Conservation (phyloP, 116 monocot species). For the Phalaenopsis hybrid region DNA sequence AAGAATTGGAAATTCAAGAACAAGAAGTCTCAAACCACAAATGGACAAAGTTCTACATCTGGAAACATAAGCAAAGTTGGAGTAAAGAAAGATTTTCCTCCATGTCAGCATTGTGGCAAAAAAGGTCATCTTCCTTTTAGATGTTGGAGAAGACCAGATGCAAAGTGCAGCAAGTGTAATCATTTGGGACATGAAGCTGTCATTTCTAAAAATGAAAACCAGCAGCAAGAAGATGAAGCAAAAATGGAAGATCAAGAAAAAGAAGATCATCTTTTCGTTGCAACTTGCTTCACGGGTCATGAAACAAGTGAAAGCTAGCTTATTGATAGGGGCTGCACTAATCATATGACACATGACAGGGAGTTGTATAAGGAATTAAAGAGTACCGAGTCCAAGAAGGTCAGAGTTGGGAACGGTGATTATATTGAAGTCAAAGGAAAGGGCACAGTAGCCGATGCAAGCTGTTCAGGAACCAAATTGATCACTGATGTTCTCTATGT, state of each 20-base stretch:
- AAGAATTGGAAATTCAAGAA: too few species aligned
- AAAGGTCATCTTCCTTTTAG: too few species aligned
- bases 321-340: constrained; percentile 4
- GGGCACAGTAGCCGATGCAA: too few species aligned
- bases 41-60: too few species aligned
- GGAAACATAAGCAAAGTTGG: too few species aligned
- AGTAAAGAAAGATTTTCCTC: too few species aligned
- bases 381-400: neutral
- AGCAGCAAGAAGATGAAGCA: neutral
- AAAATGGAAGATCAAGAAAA: constrained; percentile 1
- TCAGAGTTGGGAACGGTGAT: neutral
- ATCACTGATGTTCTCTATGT: neutral
- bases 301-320: constrained; percentile 4
- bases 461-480: too few species aligned
- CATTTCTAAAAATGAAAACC: neutral
- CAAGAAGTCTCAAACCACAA: too few species aligned
- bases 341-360: neutral
- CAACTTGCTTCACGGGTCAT: neutral
- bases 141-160: neutral
- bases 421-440: too few species aligned
- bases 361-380: neutral
- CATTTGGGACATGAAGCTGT: neutral
- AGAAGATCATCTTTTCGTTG: neutral
- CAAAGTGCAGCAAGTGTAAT: neutral
- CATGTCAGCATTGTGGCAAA: too few species aligned